These are phyloP conservation scores for Trichoderma virens DNA, from an alignment of 495 filamentous ascomycete species.

Conservation along the genomic window DNA sequence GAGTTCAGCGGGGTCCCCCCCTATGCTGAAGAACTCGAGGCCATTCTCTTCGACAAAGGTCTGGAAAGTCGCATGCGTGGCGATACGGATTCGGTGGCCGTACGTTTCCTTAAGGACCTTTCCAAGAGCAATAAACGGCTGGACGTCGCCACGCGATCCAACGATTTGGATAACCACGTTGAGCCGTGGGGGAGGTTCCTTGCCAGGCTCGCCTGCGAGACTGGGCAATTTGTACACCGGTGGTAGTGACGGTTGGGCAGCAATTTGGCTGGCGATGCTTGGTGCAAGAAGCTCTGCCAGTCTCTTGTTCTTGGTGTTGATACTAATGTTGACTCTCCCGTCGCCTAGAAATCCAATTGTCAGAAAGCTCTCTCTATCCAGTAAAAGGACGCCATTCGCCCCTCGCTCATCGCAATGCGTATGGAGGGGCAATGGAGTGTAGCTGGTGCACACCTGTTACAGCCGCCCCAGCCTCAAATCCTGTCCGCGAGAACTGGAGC, in stretches of 20 bases:
- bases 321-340: slow-evolving; percentile 68
- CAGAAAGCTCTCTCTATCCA: not conserved
- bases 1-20: slow-evolving; percentile 63
- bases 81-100: slow-evolving; percentile 62
- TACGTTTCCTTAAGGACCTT: slow-evolving; percentile 59
- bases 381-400: not conserved
- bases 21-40: slow-evolving; percentile 65
- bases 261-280: slow-evolving; percentile 52
- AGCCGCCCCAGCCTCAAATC: slow-evolving; percentile 39
- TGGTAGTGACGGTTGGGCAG: slow-evolving; percentile 37
- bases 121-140: slow-evolving; percentile 67
- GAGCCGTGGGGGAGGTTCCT: slow-evolving; percentile 48
- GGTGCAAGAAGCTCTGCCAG: slow-evolving; percentile 60
- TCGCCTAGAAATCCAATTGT: slow-evolving; percentile 35
- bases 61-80: slow-evolving; percentile 60
- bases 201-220: slow-evolving; percentile 49
- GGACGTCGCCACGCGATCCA: slow-evolving; percentile 66
- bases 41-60: slow-evolving; percentile 59
- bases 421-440: not conserved
- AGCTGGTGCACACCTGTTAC: slow-evolving; percentile 28
- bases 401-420: not conserved
- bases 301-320: slow-evolving; percentile 55
- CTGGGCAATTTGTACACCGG: slow-evolving; percentile 56
- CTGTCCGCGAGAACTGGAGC: slow-evolving; percentile 39
- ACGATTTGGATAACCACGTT: slow-evolving; percentile 79